These are phyloP conservation scores for Artemisia tridentata DNA, from an alignment of 129 eudicot species.

Conservation along the genomic window DNA sequence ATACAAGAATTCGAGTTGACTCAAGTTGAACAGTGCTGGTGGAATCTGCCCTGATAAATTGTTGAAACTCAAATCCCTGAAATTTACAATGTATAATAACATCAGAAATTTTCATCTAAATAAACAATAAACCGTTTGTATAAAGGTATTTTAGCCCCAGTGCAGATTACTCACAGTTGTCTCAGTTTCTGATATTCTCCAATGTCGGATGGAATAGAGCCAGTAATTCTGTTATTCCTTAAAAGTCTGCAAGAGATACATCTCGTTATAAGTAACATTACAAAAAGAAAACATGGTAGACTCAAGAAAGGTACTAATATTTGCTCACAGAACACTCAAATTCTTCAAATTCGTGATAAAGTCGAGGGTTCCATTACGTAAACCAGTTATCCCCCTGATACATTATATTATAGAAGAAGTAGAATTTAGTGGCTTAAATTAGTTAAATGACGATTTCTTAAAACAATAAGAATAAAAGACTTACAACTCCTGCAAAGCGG, in stretches of 20 bases:
- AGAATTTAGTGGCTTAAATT: not conserved
- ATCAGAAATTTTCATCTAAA: no score
- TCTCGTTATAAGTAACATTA: conserved; percentile 9
- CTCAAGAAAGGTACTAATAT: not conserved
- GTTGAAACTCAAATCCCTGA: conserved; percentile 92
- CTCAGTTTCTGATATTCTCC: conserved; percentile 44
- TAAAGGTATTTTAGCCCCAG: not conserved
- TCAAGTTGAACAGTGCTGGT: conserved; percentile 48
- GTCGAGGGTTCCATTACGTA: conserved; percentile 71
- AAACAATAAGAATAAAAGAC: conserved; percentile 13
- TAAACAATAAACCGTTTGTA: no score
- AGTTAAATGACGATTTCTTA: not conserved
- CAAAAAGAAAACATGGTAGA: not conserved
- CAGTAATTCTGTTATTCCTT: conserved; percentile 68
- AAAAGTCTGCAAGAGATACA: conserved; percentile 42
- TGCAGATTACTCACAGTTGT: conserved; percentile 52
- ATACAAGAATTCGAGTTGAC: conserved; percentile 59
- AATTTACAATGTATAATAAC: not conserved
- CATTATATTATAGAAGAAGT: not conserved
- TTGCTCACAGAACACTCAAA: conserved; percentile 52
- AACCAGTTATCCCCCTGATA: conserved; percentile 79
- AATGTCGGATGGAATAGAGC: conserved; percentile 59
- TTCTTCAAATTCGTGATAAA: conserved; percentile 52
- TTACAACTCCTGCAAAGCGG: conserved; percentile 56
- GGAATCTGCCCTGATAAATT: conserved; percentile 68